Evolutionary conservation across 768 basidiomycete species (phyloP).

Genomic region (Tulasnella sp.): DNA sequence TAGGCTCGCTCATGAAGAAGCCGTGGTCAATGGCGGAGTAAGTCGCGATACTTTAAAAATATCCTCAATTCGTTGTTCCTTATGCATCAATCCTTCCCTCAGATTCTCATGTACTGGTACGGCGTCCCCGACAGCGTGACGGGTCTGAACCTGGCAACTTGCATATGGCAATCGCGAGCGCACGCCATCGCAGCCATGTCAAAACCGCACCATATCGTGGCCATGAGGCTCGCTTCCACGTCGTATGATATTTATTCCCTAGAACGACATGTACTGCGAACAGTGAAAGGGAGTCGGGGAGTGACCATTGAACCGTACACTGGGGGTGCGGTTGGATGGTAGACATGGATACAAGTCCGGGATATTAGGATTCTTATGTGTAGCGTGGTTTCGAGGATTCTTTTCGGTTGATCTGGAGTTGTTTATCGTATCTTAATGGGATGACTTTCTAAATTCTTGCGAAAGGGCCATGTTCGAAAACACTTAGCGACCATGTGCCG

Average conservation of each 20-base stretch:
- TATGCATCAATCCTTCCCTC: neutral
- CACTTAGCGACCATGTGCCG: too few relatives aligned
- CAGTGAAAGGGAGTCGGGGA: conserved; percentile 44
- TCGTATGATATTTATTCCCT: conserved; percentile 73
- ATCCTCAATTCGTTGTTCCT: neutral
- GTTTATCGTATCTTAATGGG: too few relatives aligned
- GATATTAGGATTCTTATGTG: too few relatives aligned
- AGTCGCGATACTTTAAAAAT: conserved; percentile 26
- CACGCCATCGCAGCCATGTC: conserved; percentile 75
- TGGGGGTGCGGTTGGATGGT: conserved; percentile 65
- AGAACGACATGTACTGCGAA: conserved; percentile 64
- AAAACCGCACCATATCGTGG: conserved; percentile 68
- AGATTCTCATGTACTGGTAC: conserved; percentile 92
- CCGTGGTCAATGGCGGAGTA: conserved; percentile 76
- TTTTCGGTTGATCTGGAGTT: too few relatives aligned
- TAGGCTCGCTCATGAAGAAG: conserved; percentile 82
- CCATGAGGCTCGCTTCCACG: conserved; percentile 66
- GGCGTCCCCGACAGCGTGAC: conserved; percentile 66
- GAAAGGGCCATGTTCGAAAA: too few relatives aligned
- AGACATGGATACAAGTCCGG: too few relatives aligned
- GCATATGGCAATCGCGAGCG: conserved; percentile 85
- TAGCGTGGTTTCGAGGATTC: too few relatives aligned
- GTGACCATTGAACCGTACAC: conserved; percentile 51
- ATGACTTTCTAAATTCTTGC: too few relatives aligned
- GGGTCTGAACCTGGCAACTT: conserved; percentile 85